phyloP scores from a whole-genome alignment of 148 eudicot species.

The Rhododendron kiyosumense region DNA sequence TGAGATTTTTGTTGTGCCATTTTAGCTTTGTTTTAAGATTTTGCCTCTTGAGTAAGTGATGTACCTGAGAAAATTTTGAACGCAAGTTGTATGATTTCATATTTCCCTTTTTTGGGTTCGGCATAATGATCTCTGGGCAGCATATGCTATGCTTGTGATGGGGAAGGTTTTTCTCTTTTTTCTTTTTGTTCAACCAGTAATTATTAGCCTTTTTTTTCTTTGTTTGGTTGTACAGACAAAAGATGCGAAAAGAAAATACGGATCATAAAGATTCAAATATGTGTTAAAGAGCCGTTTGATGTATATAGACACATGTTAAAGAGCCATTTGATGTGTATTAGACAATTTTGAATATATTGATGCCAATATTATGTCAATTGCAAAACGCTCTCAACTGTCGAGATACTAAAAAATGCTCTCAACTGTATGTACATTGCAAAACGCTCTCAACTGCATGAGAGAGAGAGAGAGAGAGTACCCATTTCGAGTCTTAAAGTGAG shows the following conservation, averaged over 20 bases:
- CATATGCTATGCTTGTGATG: background rate
- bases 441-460: too few relatives aligned
- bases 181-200: background rate
- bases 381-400: too few relatives aligned
- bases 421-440: too few relatives aligned
- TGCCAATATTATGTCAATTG: background rate
- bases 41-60: background rate
- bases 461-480: background rate
- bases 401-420: background rate
- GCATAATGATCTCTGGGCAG: background rate
- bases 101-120: background rate
- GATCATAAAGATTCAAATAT: background rate
- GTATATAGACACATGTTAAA: background rate
- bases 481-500: background rate
- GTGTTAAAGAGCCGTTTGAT: background rate
- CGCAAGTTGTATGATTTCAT: background rate
- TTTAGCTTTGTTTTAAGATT: background rate
- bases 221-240: background rate
- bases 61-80: background rate
- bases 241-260: background rate
- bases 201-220: background rate
- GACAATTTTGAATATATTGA: too few relatives aligned
- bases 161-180: background rate
- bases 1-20: background rate
- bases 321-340: too few relatives aligned